These are phyloP conservation scores for Clonostachys rosea DNA, from an alignment of 2,329 filamentous ascomycete genomes.

Conservation along the genomic window DNA sequence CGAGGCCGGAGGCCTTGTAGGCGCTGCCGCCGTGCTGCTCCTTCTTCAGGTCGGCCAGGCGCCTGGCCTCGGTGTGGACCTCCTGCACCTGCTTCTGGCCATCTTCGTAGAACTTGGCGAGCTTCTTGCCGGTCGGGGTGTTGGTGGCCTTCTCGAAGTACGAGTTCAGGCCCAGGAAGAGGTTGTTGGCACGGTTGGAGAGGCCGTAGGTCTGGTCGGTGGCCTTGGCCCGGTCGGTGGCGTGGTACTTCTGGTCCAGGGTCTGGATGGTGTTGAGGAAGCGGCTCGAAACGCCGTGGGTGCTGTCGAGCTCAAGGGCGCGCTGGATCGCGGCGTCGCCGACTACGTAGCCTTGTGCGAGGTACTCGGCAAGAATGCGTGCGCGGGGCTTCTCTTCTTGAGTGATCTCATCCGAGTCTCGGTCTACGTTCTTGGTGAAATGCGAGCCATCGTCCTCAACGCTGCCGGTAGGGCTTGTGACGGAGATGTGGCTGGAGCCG, in stretches of 20 bases:
- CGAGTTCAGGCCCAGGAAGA: constrained; percentile 64
- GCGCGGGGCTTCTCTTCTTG: constrained; percentile 97
- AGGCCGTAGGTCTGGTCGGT: constrained; percentile 84
- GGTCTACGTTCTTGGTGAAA: constrained; percentile 48
- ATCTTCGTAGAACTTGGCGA: constrained; percentile 83
- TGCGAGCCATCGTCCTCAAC: constrained; percentile 57
- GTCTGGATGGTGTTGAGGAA: constrained; percentile 74
- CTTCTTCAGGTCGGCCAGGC: constrained; percentile 85
- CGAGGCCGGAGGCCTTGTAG: constrained; percentile 53
- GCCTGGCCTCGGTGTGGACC: constrained; percentile 85
- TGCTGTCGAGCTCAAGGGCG: constrained; percentile 82
- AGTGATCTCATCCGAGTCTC: constrained; percentile 65
- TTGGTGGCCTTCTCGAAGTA: constrained; percentile 94
- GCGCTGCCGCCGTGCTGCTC: constrained; percentile 54
- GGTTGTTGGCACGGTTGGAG: constrained; percentile 62
- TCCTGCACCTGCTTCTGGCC: constrained; percentile 87
- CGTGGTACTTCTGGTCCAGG: constrained; percentile 84
- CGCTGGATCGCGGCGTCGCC: constrained; percentile 70
- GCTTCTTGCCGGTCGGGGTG: constrained; percentile 82
- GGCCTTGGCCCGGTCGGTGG: constrained; percentile 78
- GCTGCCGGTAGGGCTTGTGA: constrained; percentile 63
- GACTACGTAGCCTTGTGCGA: constrained; percentile 88
- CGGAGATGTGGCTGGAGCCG: constrained; percentile 76
- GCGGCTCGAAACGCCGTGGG: constrained; percentile 77
- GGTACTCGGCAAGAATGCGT: constrained; percentile 92